Conservation (phyloP, 768 basidiomycete genomes). For the Tephrocybe sp. region DNA sequence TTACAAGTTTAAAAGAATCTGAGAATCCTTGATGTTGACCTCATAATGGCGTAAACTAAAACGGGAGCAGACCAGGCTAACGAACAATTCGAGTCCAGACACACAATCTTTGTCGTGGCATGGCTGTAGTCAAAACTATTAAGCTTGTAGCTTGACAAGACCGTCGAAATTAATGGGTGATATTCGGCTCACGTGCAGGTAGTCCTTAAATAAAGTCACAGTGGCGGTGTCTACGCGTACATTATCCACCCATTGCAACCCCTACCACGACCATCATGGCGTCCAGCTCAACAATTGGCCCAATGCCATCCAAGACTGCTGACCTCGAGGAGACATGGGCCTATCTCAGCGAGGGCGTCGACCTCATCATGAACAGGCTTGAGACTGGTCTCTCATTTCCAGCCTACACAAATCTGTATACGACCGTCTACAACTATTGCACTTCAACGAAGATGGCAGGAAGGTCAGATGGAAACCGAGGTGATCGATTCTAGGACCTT, state of each 20-base stretch:
- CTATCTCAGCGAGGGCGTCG: constrained; percentile 80
- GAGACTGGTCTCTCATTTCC: constrained; percentile 74
- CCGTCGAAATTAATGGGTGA: neutral
- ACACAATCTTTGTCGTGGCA: too few species aligned
- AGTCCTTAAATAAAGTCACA: constrained; percentile 2
- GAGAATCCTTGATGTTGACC: too few species aligned
- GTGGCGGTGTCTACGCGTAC: constrained; percentile 15
- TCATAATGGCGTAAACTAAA: too few species aligned
- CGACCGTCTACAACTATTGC: constrained; percentile 98
- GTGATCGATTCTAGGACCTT: constrained; percentile 41
- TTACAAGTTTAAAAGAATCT: too few species aligned
- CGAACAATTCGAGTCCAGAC: too few species aligned
- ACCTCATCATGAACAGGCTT: constrained; percentile 90
- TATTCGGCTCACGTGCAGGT: constrained; percentile 9
- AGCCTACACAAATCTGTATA: constrained; percentile 81
- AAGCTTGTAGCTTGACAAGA: neutral
- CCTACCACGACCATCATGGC: constrained; percentile 5
- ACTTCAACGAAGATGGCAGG: constrained; percentile 85
- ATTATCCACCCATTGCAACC: constrained; percentile 6
- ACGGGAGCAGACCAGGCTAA: too few species aligned
- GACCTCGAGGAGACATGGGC: constrained; percentile 89
- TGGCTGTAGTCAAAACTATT: too few species aligned
- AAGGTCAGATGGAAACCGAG: constrained; percentile 61
- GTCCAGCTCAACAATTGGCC: constrained; percentile 17
- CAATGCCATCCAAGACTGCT: constrained; percentile 65